Evolutionary conservation across 139 green algal species (phyloP).

Genomic region (Micractinium sp.): DNA sequence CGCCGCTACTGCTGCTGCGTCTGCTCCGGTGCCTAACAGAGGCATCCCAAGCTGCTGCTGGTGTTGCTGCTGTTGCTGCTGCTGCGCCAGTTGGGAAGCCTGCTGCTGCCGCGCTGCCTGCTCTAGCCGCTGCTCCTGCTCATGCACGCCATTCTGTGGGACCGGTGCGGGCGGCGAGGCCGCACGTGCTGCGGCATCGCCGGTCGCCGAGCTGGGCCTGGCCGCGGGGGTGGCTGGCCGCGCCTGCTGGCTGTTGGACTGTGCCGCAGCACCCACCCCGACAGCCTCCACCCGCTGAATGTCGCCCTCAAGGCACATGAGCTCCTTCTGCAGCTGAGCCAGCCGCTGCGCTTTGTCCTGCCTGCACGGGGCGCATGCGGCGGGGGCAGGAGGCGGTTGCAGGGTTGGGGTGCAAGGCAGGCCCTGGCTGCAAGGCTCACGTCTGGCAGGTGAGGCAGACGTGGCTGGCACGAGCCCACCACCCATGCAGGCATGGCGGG

Average conservation of each 20-base stretch:
- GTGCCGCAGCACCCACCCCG: not conserved
- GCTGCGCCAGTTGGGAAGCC: not conserved
- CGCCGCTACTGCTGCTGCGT: constrained; percentile 15
- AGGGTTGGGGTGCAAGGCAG: not conserved
- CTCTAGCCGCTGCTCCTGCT: not conserved
- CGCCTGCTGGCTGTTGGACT: constrained; percentile 12
- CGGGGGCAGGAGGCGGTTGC: not conserved
- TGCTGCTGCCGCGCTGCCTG: not conserved
- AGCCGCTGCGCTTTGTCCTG: constrained; percentile 52
- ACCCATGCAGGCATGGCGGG: too few species aligned
- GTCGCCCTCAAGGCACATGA: constrained; percentile 68
- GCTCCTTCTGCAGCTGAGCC: constrained; percentile 60
- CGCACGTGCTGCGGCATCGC: not conserved
- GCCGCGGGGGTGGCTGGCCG: not conserved
- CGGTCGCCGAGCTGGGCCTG: constrained; percentile 12
- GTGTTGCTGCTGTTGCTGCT: not conserved
- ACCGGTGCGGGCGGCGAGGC: constrained; percentile 1
- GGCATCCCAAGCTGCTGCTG: not conserved
- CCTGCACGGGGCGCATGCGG: constrained; percentile 13
- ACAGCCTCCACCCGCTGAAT: constrained; percentile 51
- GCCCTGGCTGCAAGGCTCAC: not conserved
- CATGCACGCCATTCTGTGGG: not conserved
- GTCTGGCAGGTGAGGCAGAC: too few species aligned
- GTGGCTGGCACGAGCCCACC: too few species aligned
- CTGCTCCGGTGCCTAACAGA: not conserved